Base-by-base conservation (phyloP, 176 grass and related monocot genomes). In the Musa troglodytarum region DNA sequence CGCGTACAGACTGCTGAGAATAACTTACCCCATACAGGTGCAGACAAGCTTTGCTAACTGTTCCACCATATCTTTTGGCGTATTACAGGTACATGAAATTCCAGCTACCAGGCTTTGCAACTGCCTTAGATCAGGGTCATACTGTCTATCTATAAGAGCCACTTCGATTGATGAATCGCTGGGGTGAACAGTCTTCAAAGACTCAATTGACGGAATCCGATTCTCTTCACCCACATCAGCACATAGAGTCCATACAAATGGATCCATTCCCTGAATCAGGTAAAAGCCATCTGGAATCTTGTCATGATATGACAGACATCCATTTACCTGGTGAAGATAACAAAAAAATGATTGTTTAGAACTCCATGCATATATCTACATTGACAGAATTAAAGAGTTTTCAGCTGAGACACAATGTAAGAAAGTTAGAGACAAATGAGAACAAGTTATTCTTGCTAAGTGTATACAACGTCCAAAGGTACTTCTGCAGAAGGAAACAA, bases 211-310 rank as follows among this genome's bases (percentile, higher is more conserved):
- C 8, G 94, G 94, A 66, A 98, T 90, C 23, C 64, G 83, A 80
- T 65, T 91, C 50, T 98, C 90, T 28, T 98, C 94, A 8, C 85
- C 85, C 49, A 84, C 74, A 29, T 92, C 89, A n/a, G 85, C 92
- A 84, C 94, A 98, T 34, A 98, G 73, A 11, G 86, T 93, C 94
- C 94, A 98, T 19, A 93, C 90, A 78, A 91, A 98, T 49, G 94
- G 88, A 71, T 98, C 90, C 88, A 98, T 91, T 26, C 94, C 94
- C 77, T 92, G 88, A 81, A 98, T 98, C 75, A 91, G 29, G 78
- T 98, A 98, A 70, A 98, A 98, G 15, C 88, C 88, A 82, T 93
- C 90, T 13, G 86, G 82, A 81, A 98, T 89, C 65, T 80, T 85
- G 79, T 90, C 87, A 79, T 75, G 90, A 76, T 98, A 98, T 1